Conservation (phyloP, 1,284 basidiomycete species). For the Hemileia vastatrix region DNA sequence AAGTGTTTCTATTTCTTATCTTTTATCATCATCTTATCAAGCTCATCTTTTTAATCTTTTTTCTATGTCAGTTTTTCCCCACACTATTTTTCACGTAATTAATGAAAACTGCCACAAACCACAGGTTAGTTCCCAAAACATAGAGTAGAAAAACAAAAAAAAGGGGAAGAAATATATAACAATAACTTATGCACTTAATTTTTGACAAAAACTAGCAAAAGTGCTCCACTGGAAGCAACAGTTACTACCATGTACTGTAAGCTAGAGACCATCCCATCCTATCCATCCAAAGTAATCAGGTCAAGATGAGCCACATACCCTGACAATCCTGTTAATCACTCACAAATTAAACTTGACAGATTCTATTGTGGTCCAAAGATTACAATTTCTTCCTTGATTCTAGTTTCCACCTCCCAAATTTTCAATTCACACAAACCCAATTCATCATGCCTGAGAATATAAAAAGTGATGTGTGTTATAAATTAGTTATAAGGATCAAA, state of each 20-base stretch:
- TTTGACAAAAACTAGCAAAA: conserved; percentile 13
- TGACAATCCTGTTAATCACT: neutral
- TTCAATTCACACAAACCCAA: conserved; percentile 84
- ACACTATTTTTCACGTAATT: too few species aligned
- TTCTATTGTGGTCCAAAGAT: conserved; percentile 78
- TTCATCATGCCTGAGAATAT: conserved; percentile 67
- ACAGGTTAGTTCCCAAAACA: neutral
- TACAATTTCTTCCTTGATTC: conserved; percentile 94
- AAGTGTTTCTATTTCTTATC: too few species aligned
- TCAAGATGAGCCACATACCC: neutral
- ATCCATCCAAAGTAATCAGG: neutral
- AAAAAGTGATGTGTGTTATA: neutral
- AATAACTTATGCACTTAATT: too few species aligned
- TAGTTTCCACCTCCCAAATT: conserved; percentile 95
- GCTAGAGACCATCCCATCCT: neutral
- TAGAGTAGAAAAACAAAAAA: neutral
- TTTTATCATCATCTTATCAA: too few species aligned
- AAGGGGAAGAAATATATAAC: too few species aligned
- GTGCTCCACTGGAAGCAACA: conserved; percentile 18
- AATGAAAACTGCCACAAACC: neutral
- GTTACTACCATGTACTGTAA: conserved; percentile 20
- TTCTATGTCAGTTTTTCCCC: too few species aligned
- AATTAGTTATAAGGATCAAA: neutral
- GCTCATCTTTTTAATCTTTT: too few species aligned
- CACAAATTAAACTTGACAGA: conserved; percentile 57